Percentiles rank a stretch among this genome's conserved stretches.
Conservation (phyloP, 768 basidiomycete genomes). For the Suillus subluteus region DNA sequence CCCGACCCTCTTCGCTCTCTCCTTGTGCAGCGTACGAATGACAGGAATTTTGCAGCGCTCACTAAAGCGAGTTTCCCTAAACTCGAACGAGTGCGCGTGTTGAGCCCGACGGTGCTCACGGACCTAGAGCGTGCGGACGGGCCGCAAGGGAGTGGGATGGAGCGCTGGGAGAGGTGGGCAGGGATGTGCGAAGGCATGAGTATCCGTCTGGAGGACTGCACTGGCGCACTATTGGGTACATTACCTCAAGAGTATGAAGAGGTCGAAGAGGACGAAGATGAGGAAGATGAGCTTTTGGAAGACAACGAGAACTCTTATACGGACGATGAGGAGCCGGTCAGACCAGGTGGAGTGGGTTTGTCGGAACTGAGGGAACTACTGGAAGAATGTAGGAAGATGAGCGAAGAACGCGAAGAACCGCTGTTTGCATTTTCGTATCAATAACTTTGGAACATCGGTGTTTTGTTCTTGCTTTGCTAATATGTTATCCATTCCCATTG, state of each 20-base stretch:
- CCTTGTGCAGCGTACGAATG: constrained; percentile 60
- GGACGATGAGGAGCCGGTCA: constrained; percentile 32
- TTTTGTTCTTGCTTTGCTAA: background rate
- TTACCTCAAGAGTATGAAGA: constrained; percentile 36
- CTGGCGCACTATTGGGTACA: constrained; percentile 61
- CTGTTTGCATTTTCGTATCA: constrained; percentile 24
- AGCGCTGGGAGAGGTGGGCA: constrained; percentile 77
- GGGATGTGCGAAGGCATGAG: constrained; percentile 49
- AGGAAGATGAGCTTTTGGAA: constrained; percentile 25
- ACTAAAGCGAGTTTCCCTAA: constrained; percentile 61
- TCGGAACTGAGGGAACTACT: constrained; percentile 57
- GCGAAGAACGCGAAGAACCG: constrained; percentile 32
- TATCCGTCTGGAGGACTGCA: constrained; percentile 76
- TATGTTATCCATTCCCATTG: background rate
- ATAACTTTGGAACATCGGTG: background rate
- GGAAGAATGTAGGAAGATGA: constrained; percentile 57
- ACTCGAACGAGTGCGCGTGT: constrained; percentile 58
- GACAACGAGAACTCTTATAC: constrained; percentile 36
- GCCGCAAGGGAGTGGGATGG: constrained; percentile 43
- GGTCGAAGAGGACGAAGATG: constrained; percentile 37
- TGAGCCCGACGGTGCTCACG: constrained; percentile 57
- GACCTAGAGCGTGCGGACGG: constrained; percentile 61
- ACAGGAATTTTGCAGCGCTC: constrained; percentile 60
- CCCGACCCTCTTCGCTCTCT: constrained; percentile 47
- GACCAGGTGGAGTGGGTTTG: constrained; percentile 31